phyloP scores from a whole-genome alignment of 192 early-diverging fungal genomes.

The Podila clonocystis region DNA sequence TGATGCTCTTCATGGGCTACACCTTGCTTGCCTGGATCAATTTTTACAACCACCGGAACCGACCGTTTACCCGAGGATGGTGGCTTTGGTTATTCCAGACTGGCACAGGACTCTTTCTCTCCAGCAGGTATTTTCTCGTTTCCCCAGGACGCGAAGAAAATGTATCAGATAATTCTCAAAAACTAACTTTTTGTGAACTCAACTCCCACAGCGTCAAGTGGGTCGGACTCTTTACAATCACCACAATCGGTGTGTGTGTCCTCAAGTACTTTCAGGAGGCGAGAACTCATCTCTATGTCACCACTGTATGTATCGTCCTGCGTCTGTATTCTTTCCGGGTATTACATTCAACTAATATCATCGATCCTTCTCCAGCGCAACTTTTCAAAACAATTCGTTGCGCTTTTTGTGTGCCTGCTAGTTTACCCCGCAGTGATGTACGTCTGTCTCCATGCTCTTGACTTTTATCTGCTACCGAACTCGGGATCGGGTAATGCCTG shows the following conservation, averaged over 20 bases:
- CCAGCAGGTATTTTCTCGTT: constrained; percentile 42
- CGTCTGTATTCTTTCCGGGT: not conserved
- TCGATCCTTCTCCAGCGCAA: constrained; percentile 17
- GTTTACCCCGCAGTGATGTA: constrained; percentile 83
- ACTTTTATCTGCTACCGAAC: constrained; percentile 82
- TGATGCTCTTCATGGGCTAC: constrained; percentile 87
- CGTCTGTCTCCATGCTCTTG: constrained; percentile 82
- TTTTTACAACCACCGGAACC: constrained; percentile 80
- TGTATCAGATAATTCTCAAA: not conserved
- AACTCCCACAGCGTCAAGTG: constrained; percentile 78
- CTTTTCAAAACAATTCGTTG: constrained; percentile 77
- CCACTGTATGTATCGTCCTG: constrained; percentile 41
- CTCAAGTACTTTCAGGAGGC: constrained; percentile 88
- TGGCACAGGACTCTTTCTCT: constrained; percentile 79
- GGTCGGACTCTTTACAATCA: constrained; percentile 93
- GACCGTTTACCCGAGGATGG: constrained; percentile 84
- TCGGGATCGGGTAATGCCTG: constrained; percentile 92
- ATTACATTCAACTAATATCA: not conserved
- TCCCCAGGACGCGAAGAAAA: not conserved
- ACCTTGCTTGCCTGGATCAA: constrained; percentile 88
- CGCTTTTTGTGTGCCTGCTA: constrained; percentile 85
- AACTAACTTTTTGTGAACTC: not conserved
- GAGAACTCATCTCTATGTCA: constrained; percentile 73
- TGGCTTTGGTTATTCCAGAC: constrained; percentile 89
- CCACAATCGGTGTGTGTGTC: constrained; percentile 83